Base-by-base conservation (phyloP, 192 early-diverging fungal genomes). In the Mortierella hygrophila region DNA sequence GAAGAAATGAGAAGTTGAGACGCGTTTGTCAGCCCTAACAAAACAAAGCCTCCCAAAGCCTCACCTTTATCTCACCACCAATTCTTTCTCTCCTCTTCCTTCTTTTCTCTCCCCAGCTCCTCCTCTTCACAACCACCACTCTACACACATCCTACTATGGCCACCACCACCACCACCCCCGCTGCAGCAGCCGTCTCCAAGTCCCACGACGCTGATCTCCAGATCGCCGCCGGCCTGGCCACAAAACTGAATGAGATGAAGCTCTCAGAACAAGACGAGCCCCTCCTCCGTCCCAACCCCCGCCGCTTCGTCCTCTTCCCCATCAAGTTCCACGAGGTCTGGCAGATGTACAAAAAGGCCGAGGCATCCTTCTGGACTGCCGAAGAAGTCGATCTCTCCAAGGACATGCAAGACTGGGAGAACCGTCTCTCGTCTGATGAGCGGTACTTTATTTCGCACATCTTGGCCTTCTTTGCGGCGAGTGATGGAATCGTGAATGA, bases 281-380 rank as follows among this genome's bases (percentile, higher is more conserved):
- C 89, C 38, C 76, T 90, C 35, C 83, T 89, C 70, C 76, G 75
- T 29, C 89, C 93, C 49, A 96, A 95, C 90, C 94, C 95, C 40
- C 93, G 94, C 80, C 94, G 97, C 41, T 97, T 97, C 79, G 95
- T 96, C 65, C 93, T 98, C 79, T 97, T 98, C 88, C 97, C 97
- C 52, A 97, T 98, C 91, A 94, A 96, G 91, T 97, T 96, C 90
- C 94, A 95, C 87, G 97, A 98, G 81, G 94, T 97, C 82, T 98
- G 97, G 97, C 93, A 97, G 80, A 96, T 98, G 94, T 98, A 99
- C 94, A 98, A 99, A 88, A 99, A 99, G 89, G 97, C 97, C 83
- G 97, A 97, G 84, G 97, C 97, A 4, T 97, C 97, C 13, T 98
- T 98, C 92, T 99, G 97, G 97, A 97, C 97, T 0, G 97, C 96